Evolutionary conservation across 2,329 filamentous ascomycete genomes (phyloP), one percentile per base, ranked within the genome.

Genomic region (Thermoascus crustaceus): DNA sequence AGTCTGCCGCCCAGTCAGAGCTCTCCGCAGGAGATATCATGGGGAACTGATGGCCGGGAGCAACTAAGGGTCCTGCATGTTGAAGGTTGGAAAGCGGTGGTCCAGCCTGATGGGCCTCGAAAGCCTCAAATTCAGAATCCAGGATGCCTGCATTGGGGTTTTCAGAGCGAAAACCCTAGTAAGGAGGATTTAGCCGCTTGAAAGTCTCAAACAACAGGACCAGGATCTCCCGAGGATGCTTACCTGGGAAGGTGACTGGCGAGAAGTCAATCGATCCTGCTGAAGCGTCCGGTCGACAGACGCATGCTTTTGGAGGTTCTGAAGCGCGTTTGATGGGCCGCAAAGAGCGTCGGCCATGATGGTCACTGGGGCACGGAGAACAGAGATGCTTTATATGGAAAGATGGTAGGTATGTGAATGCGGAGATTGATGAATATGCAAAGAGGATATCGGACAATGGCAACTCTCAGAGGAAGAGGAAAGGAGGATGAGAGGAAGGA

Each of bases 291-390:
- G 71, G 54, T 87, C 81, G 43, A 75, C 71, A 32, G 79, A 71
- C 7, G 75, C 66, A 57, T 86, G 82, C 49, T 81, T 78, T 50
- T 81, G 74, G 54, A 87, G 76, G 52, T 74, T 80, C 59, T 85
- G 82, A 34, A 85, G 73, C 43, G 81, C 73, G 60, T 83, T 86
- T 8, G 82, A 83, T 11, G 82, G 81, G 40, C 83, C 82, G 56
- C 83, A 88, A 37, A 84, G 66, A 47, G 73, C 70, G 51, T 83
- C 78, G 34, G 75, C 68, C 79, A 83, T 83, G 48, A 45, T 65
- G 52, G 34, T n/a, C 26, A 33, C 27, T 35, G 26, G 20, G 6
- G 11, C 27, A 8, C 11, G 19, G 18, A 20, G 33, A 11, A 29
- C 19, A 13, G 11, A 17, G 21, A 35, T 14, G 22, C 13, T 5